Base-by-base conservation (phyloP, 2,329 filamentous ascomycete genomes). In the Fusarium neocosmosporiellum region DNA sequence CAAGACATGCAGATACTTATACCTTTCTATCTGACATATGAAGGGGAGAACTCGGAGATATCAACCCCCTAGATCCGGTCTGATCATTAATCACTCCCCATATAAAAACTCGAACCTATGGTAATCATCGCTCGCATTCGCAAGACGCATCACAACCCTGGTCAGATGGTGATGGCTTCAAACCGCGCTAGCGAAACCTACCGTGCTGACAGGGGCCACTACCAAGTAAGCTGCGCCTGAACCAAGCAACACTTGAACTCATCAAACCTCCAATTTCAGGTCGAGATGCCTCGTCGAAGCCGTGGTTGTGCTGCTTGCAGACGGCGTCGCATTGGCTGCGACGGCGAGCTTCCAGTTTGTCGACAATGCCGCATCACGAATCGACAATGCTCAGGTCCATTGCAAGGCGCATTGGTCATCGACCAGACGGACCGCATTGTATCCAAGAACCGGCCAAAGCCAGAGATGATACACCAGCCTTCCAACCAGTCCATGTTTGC, bases 181-280 rank as follows among this genome's bases (percentile, higher is more conserved):
- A 54, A 53, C 59, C 18, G 16, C 59, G 33, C 59, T 62, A 62
- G 59, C 59, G 59, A 62, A 62, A 62, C 59, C 46, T 62, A 14
- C 59, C 34, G n/a, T 53, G 48, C 48, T 53, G 48, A 53, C 48
- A 53, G 48, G 27, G 18, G 48, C 24, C 24, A 11, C 43, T 10
- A 13, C 16, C 27, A 20, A 31, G 27, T 53, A 53, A 53, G 48
- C 48, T 0, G 18, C 4, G 27, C 48, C 14, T 31, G 18, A 31
- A 14, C n/a, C 6, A 29, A 53, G 11, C 48, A 53, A 31, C 27
- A 16, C 48, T 31, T 14, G n/a, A 53, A 53, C 27, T 31, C 18
- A 10, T 50, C 48, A 53, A 31, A 20, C 18, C 2, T 53, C 24
- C 11, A 55, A 55, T 36, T 24, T 22, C 14, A 1, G 24, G 53